Evolutionary conservation across 345 rosid species (phyloP).

Genomic region (Linum usitatissimum): DNA sequence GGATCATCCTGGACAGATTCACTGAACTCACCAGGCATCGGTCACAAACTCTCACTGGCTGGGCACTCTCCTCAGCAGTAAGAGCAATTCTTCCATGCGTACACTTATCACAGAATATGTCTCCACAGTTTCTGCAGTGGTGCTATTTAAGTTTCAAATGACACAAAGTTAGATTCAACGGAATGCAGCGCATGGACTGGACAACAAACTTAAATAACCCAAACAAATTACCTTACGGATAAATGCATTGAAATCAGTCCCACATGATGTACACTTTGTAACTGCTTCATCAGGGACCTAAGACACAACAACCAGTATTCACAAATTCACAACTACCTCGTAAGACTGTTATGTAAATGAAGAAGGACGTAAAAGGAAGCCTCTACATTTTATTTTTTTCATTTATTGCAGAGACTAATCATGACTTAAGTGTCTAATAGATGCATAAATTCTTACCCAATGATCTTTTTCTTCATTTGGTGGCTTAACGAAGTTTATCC

Average conservation of each 20-base stretch:
- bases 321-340: background rate
- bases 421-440: background rate
- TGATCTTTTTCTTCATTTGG: conserved; percentile 95
- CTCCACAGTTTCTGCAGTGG: conserved; percentile 98
- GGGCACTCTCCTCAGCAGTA: conserved; percentile 89
- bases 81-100: conserved; percentile 90
- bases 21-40: conserved; percentile 60
- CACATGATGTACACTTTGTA: conserved; percentile 74
- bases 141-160: conserved; percentile 39
- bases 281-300: conserved; percentile 97
- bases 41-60: conserved; percentile 92
- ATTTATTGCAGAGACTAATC: too few species aligned
- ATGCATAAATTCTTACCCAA: conserved; percentile 38
- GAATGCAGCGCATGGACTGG: background rate
- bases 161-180: conserved; percentile 1
- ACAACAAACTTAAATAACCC: background rate
- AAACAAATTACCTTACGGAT: conserved; percentile 45
- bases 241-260: conserved; percentile 85
- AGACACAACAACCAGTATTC: background rate
- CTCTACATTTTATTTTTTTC: background rate
- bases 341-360: background rate
- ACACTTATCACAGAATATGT: conserved; percentile 97
- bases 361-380: background rate
- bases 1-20: conserved; percentile 7
- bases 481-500: conserved; percentile 89